Evolutionary conservation across 805 yeast species (phyloP).

Genomic region (Metschnikowia koreensis): DNA sequence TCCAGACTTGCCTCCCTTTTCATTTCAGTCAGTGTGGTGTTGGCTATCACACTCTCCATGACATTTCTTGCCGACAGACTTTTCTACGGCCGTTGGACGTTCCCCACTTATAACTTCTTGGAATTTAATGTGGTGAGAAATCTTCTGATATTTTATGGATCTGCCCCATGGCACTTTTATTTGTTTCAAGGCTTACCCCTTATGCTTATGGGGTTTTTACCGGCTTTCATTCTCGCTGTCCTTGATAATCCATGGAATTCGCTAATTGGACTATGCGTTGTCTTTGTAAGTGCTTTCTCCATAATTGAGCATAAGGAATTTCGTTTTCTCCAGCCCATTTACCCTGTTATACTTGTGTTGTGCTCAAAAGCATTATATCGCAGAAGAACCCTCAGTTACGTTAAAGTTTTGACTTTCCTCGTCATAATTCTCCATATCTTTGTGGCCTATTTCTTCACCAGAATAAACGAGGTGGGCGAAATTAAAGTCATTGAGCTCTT

Average conservation of each 20-base stretch:
- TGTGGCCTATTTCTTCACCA: slow-evolving; percentile 53
- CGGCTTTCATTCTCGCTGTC: slow-evolving; percentile 45
- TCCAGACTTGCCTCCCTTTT: slow-evolving; percentile 11
- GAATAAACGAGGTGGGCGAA: slow-evolving; percentile 84
- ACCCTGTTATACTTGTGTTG: slow-evolving; percentile 65
- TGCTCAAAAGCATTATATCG: slow-evolving; percentile 32
- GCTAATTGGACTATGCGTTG: slow-evolving; percentile 26
- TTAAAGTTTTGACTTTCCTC: slow-evolving; percentile 11
- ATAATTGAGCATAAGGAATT: slow-evolving; percentile 82
- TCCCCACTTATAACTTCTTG: slow-evolving; percentile 69
- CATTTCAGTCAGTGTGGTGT: slow-evolving; percentile 20
- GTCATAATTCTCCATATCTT: slow-evolving; percentile 33
- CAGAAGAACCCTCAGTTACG: not conserved
- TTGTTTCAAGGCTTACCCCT: slow-evolving; percentile 80
- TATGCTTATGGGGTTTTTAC: slow-evolving; percentile 62
- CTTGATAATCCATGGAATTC: slow-evolving; percentile 14
- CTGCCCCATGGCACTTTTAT: slow-evolving; percentile 82
- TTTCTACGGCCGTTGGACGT: slow-evolving; percentile 54
- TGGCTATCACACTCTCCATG: slow-evolving; percentile 27
- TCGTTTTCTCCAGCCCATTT: slow-evolving; percentile 80
- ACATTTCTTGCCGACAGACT: slow-evolving; percentile 43
- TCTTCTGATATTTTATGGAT: slow-evolving; percentile 80
- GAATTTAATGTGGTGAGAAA: slow-evolving; percentile 76
- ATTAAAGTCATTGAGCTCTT: slow-evolving; percentile 61
- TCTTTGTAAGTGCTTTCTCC: slow-evolving; percentile 60